These are phyloP conservation scores for Cystobasidiaceae sp. DNA, from an alignment of 1,284 basidiomycete genomes.

Conservation along the genomic window DNA sequence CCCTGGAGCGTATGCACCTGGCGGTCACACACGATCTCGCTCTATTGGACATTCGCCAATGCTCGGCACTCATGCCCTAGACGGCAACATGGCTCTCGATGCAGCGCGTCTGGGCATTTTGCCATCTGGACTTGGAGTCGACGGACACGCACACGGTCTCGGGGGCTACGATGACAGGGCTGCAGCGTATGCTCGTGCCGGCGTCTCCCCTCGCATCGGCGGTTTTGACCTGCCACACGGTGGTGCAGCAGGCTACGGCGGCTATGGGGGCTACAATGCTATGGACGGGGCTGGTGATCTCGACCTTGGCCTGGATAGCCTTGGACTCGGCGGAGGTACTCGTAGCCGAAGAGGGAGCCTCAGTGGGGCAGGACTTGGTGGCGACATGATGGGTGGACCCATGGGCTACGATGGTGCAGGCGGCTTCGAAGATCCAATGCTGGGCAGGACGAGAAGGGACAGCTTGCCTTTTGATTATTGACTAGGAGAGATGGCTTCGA, in stretches of 20 bases:
- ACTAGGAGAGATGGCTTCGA: not conserved
- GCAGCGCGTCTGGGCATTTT: constrained; percentile 16
- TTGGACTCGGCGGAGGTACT: not conserved
- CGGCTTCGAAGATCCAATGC: not conserved
- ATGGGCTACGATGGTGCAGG: too few species aligned
- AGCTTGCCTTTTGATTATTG: constrained; percentile 9
- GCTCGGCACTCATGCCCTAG: constrained; percentile 6
- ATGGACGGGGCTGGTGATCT: not conserved
- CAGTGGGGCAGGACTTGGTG: not conserved
- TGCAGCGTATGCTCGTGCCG: not conserved
- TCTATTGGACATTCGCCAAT: constrained; percentile 3
- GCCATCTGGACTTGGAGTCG: not conserved
- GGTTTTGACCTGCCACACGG: not conserved
- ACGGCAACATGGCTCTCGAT: not conserved
- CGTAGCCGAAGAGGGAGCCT: not conserved
- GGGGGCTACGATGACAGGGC: not conserved
- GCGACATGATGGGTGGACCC: too few species aligned
- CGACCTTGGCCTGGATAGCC: constrained; percentile 1
- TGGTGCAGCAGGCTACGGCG: not conserved
- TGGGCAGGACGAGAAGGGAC: not conserved
- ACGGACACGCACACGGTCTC: not conserved
- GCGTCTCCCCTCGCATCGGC: not conserved
- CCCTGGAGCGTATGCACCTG: not conserved
- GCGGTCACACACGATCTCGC: not conserved
- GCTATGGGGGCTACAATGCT: not conserved